These are phyloP conservation scores for Parastagonospora avenae DNA, from an alignment of 2,329 filamentous ascomycete genomes.

Conservation along the genomic window DNA sequence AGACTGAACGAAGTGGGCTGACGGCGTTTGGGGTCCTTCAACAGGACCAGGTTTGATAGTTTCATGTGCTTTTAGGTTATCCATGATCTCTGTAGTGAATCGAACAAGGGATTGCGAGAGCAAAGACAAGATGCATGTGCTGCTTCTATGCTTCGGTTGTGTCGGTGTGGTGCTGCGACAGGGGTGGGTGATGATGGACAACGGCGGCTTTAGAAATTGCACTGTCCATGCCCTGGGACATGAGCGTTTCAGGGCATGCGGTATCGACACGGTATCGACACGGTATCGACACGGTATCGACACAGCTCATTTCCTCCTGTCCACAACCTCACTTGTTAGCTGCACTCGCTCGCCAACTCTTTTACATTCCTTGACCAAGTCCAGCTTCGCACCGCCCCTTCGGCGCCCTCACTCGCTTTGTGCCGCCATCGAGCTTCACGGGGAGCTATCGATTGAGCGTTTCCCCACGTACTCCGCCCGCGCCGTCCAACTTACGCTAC, in stretches of 20 bases:
- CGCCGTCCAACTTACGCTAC: constrained; percentile 13
- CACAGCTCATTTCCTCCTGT: constrained; percentile 24
- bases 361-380: background rate
- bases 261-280: constrained; percentile 11
- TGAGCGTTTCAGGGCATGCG: constrained; percentile 23
- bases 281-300: constrained; percentile 12
- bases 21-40: constrained; percentile 20
- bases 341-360: background rate
- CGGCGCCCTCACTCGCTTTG: constrained; percentile 1
- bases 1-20: background rate
- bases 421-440: constrained; percentile 5
- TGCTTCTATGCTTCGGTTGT: background rate
- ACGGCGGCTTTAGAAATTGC: constrained; percentile 18
- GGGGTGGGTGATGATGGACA: background rate
- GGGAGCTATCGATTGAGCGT: background rate
- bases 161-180: background rate
- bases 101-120: no score
- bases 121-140: background rate
- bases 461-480: constrained; percentile 14
- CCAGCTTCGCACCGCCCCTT: background rate
- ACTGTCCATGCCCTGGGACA: constrained; percentile 19
- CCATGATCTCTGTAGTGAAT: no score
- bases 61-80: background rate
- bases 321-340: background rate
- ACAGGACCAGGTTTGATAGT: constrained; percentile 17